These are phyloP conservation scores for Globisporangium barbulae DNA, from an alignment of 352 stramenopile genomes.

Conservation along the genomic window DNA sequence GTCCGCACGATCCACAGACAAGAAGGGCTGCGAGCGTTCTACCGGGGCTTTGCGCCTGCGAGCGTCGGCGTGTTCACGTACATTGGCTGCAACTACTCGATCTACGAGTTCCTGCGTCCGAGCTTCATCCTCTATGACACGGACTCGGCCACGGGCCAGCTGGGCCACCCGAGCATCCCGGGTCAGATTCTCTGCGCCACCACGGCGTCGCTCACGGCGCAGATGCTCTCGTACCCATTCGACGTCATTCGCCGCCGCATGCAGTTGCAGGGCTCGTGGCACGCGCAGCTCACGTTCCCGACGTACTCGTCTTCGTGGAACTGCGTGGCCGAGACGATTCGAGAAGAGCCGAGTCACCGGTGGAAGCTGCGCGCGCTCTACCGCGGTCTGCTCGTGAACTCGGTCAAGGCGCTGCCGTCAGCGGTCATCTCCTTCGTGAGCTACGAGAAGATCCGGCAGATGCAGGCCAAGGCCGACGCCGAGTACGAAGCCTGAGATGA, in stretches of 20 bases:
- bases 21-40: slow-evolving; percentile 62
- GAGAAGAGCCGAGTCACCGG: slow-evolving; percentile 22
- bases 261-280: slow-evolving; percentile 72
- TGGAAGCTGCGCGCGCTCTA: slow-evolving; percentile 52
- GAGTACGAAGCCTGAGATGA: slow-evolving; percentile 21
- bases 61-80: slow-evolving; percentile 78
- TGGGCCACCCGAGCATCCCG: slow-evolving; percentile 64
- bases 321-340: slow-evolving; percentile 53
- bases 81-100: slow-evolving; percentile 81
- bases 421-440: slow-evolving; percentile 77
- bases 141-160: slow-evolving; percentile 41
- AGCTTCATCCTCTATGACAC: slow-evolving; percentile 79
- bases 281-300: slow-evolving; percentile 55
- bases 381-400: slow-evolving; percentile 71
- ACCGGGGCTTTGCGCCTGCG: slow-evolving; percentile 64
- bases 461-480: slow-evolving; percentile 33
- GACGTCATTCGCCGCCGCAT: slow-evolving; percentile 77
- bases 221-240: slow-evolving; percentile 78
- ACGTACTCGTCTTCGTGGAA: slow-evolving; percentile 73
- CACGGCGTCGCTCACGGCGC: slow-evolving; percentile 60
- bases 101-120: slow-evolving; percentile 82
- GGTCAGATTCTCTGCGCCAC: slow-evolving; percentile 79
- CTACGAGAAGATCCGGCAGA: slow-evolving; percentile 75
- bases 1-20: slow-evolving; percentile 43
- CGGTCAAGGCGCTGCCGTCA: slow-evolving; percentile 62